Base-by-base conservation (phyloP, 2,329 filamentous ascomycete species). In the Cladosporium halotolerans region DNA sequence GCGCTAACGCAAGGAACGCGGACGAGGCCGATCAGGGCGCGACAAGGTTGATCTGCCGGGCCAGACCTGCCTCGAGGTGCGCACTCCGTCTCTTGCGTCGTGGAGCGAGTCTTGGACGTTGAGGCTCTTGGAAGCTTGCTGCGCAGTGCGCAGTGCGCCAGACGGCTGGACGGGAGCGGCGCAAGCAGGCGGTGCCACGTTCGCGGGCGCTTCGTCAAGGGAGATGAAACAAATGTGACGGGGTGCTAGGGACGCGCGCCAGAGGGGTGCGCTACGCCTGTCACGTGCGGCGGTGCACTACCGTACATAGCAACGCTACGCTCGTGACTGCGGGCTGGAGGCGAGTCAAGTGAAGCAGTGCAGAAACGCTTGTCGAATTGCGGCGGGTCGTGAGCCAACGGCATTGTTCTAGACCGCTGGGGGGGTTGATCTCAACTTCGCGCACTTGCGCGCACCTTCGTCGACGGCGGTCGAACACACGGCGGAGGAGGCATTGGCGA, bases 1-100 rank as follows among this genome's bases (percentile, higher is more conserved):
- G 11, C 40, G 40, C 48, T 51, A 51, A 43, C 44, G 48, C 48
- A 51, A 51, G 48, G 48, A 44, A 51, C 48, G 11, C 48, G 48
- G 48, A 36, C 33, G 39, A 23, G 40, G 31, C 48, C 48, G 48
- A 8, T 18, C 40, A 44, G 31, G 32, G 11, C 23, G 11, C n/a
- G 40, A 19, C 48, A 44, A 19, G 40, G 40, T 36, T 51, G 18
- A 13, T 14, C 48, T 18, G 10, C 9, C n/a, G 31, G 40, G 18
- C 40, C 33, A 51, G 40, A 38, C 48, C 36, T 36, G n/a, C 36
- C 2, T 39, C 16, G 10, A n/a, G 36, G 16, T 39, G 36, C 23
- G 23, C 23, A 28, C 23, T 51, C 31, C 39, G 32, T 39, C n/a
- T 39, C 36, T 32, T 40, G 23, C 23, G 4, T 7, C 23, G 23